Evolutionary conservation across 2,329 filamentous ascomycete genomes (phyloP).

Genomic region (Fusarium brachygibbosum): DNA sequence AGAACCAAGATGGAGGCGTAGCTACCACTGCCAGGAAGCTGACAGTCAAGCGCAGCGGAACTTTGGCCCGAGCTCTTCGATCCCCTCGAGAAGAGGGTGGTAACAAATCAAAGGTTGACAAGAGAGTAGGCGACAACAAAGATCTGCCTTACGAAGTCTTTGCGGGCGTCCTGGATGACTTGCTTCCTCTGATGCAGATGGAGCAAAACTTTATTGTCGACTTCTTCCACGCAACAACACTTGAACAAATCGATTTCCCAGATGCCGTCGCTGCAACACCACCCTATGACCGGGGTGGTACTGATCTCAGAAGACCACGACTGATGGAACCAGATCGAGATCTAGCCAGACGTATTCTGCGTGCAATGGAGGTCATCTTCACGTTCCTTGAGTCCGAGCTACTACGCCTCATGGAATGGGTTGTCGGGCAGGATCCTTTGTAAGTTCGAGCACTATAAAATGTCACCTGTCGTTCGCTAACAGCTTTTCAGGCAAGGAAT

Average conservation of each 20-base stretch:
- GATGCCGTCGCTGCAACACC: conserved; percentile 78
- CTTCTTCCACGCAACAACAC: conserved; percentile 93
- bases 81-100: conserved; percentile 75
- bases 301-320: conserved; percentile 79
- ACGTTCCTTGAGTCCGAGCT: conserved; percentile 84
- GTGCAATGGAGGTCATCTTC: conserved; percentile 90
- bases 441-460: conserved; percentile 62
- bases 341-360: conserved; percentile 85
- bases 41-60: conserved; percentile 94
- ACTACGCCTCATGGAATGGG: conserved; percentile 86
- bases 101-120: conserved; percentile 65
- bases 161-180: conserved; percentile 81
- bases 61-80: conserved; percentile 79
- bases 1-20: conserved; percentile 84
- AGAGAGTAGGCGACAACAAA: conserved; percentile 72
- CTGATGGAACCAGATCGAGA: conserved; percentile 90
- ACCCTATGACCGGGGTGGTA: conserved; percentile 77
- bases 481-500: conserved; percentile 81
- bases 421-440: conserved; percentile 82
- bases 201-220: conserved; percentile 98
- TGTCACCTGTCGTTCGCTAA: conserved; percentile 24
- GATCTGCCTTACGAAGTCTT: conserved; percentile 86
- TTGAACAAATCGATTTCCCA: conserved; percentile 84
- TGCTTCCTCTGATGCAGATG: conserved; percentile 85
- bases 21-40: conserved; percentile 83